Conservation (phyloP, 345 rosid species). For the Acer yangbiense region DNA sequence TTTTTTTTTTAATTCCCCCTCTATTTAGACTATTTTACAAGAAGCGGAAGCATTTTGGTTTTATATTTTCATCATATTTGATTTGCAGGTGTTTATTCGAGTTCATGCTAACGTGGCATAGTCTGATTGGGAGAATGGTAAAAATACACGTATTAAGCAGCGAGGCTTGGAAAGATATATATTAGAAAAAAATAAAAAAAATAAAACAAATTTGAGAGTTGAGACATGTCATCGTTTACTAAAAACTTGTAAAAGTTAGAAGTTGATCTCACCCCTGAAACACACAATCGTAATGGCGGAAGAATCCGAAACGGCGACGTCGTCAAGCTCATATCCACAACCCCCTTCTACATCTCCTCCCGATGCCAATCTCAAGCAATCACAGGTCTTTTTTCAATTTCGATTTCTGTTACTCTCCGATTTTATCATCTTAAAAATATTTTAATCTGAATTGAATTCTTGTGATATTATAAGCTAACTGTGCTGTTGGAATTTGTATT, state of each 20-base stretch:
- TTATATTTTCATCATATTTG: too few relatives aligned
- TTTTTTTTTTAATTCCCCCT: too few relatives aligned
- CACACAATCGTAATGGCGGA: slow-evolving; percentile 42
- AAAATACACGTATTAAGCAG: background rate
- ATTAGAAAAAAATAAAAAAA: too few relatives aligned
- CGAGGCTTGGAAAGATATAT: too few relatives aligned
- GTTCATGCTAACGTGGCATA: background rate
- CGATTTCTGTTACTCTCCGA: background rate
- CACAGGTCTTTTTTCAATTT: slow-evolving; percentile 42
- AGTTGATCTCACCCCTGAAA: slow-evolving; percentile 12
- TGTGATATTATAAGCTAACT: background rate
- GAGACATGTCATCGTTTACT: background rate
- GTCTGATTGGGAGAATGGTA: background rate
- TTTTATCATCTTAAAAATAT: background rate
- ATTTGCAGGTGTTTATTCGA: too few relatives aligned
- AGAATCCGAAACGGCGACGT: slow-evolving; percentile 36
- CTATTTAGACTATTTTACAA: too few relatives aligned
- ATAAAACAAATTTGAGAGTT: background rate
- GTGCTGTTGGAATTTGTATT: too few relatives aligned
- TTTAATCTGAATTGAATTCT: background rate
- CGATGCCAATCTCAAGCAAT: slow-evolving; percentile 29
- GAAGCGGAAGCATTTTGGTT: too few relatives aligned
- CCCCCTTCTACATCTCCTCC: slow-evolving; percentile 28
- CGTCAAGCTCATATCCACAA: slow-evolving; percentile 28
- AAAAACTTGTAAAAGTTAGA: background rate